Base-by-base conservation (phyloP, 805 yeast species). In the Torulaspora microellipsoides region DNA sequence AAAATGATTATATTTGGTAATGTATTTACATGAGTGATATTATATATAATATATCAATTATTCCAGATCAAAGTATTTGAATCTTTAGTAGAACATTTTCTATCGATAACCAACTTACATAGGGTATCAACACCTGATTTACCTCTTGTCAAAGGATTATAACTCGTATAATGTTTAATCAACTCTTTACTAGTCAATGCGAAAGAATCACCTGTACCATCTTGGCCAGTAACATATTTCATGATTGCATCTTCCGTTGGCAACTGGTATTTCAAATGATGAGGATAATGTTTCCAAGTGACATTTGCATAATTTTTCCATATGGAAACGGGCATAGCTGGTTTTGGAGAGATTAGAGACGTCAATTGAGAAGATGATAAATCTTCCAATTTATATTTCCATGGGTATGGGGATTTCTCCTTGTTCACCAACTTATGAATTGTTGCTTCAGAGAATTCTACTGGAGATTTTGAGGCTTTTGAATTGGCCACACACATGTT, bases 151-250 rank as follows among this genome's bases (percentile, higher is more conserved):
- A 46, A 17, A 8, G 46, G 30, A 42, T 59, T 49, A 27, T 46
- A 42, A 42, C 46, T 59, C 9, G 55, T 43, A 36, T 91, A 90
- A 62, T 81, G 79, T 46, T 76, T 75, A 49, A 81, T 48, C 6
- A 85, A 83, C 53, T 85, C 95, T 36, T 67, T 64, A 47, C 77
- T 80, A 2, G 91, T 80, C 13, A 82, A 83, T 60, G 84, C 80
- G 61, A 75, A 81, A 33, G 81, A 73, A 56, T 85, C 74, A 49
- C 75, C 72, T n/a, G 79, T 66, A 17, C 79, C 80, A 60, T 80
- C 86, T 27, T 31, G 35, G 14, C 95, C 95, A 27, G 78, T 77
- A 43, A 90, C 78, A 63, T 76, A 86, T 39, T 70, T 69, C 55
- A 75, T 76, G 45, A 91, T 72, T 47, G 80, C 84, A 30, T 61